These are phyloP conservation scores for Yarrowia deformans DNA, from an alignment of 805 yeast genomes.

Conservation along the genomic window DNA sequence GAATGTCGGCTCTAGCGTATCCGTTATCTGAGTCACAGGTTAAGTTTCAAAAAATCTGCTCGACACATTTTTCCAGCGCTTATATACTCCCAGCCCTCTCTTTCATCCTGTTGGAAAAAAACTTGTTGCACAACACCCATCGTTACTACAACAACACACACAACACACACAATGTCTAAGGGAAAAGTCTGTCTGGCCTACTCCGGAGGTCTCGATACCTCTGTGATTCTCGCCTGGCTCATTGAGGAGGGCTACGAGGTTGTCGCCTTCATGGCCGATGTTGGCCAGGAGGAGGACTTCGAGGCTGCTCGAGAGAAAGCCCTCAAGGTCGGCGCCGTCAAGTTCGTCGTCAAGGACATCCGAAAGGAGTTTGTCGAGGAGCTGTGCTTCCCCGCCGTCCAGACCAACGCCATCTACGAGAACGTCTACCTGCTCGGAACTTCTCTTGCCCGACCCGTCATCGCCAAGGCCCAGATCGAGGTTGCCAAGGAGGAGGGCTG, in stretches of 20 bases:
- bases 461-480: slow-evolving; percentile 96
- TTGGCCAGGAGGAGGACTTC: slow-evolving; percentile 99
- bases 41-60: slow-evolving; percentile 19
- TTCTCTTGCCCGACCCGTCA: slow-evolving; percentile 97
- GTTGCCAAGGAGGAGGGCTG: slow-evolving; percentile 98
- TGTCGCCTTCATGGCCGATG: slow-evolving; percentile 96
- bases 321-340: slow-evolving; percentile 94
- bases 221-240: slow-evolving; percentile 97
- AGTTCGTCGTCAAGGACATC: slow-evolving; percentile 92
- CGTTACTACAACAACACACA: slow-evolving; percentile 2
- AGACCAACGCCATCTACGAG: slow-evolving; percentile 96
- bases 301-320: slow-evolving; percentile 97
- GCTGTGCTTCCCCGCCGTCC: slow-evolving; percentile 95
- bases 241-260: slow-evolving; percentile 98
- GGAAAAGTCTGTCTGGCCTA: slow-evolving; percentile 99
- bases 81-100: slow-evolving; percentile 23
- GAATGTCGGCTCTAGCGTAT: slow-evolving; percentile 19
- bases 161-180: slow-evolving; percentile 70
- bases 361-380: slow-evolving; percentile 94
- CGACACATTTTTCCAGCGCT: slow-evolving; percentile 20
- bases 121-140: slow-evolving; percentile 15
- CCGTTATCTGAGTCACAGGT: slow-evolving; percentile 38
- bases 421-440: slow-evolving; percentile 97
- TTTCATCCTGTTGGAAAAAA: not conserved
- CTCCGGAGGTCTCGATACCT: slow-evolving; percentile 99